phyloP scores from a whole-genome alignment of 495 filamentous ascomycete genomes.

The Penicillium riverlandense region DNA sequence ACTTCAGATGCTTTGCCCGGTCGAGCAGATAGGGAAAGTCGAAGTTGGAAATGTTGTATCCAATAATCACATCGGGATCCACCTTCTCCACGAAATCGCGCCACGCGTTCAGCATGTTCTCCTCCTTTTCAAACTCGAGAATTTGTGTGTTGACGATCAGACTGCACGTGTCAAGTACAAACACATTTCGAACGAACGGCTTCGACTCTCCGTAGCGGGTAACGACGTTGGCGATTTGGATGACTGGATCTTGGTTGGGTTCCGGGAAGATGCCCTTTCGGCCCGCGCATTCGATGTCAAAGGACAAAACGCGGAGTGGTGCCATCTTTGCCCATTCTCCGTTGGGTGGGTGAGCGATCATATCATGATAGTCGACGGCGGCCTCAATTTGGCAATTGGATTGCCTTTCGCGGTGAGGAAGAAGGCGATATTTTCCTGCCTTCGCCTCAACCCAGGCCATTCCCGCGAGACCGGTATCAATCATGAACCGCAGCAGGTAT shows the following conservation, averaged over 20 bases:
- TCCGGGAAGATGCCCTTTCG: slow-evolving; percentile 97
- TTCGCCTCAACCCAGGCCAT: slow-evolving; percentile 98
- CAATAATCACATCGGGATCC: slow-evolving; percentile 96
- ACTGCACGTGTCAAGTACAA: slow-evolving; percentile 84
- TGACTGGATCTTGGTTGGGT: slow-evolving; percentile 83
- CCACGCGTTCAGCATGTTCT: slow-evolving; percentile 84
- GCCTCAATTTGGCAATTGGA: slow-evolving; percentile 98
- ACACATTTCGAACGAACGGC: slow-evolving; percentile 94
- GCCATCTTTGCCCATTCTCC: slow-evolving; percentile 99
- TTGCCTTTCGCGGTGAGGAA: slow-evolving; percentile 51
- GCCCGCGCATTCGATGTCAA: slow-evolving; percentile 98
- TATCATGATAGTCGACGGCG: slow-evolving; percentile 65
- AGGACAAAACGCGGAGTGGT: slow-evolving; percentile 83
- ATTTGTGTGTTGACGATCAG: slow-evolving; percentile 93
- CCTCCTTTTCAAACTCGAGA: slow-evolving; percentile 70
- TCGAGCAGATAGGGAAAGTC: slow-evolving; percentile 96
- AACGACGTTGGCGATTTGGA: slow-evolving; percentile 98
- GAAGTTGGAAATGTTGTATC: slow-evolving; percentile 98
- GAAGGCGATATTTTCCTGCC: slow-evolving; percentile 61
- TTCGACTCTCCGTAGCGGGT: slow-evolving; percentile 93
- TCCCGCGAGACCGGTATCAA: slow-evolving; percentile 82
- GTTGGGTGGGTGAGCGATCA: slow-evolving; percentile 82
- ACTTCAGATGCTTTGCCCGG: slow-evolving; percentile 77
- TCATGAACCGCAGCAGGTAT: slow-evolving; percentile 95
- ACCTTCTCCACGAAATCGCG: slow-evolving; percentile 82